Evolutionary conservation across 208 protist species (phyloP), one percentile per base, ranked within the genome.

Genomic region (Kentomonas sorsogonicus): DNA sequence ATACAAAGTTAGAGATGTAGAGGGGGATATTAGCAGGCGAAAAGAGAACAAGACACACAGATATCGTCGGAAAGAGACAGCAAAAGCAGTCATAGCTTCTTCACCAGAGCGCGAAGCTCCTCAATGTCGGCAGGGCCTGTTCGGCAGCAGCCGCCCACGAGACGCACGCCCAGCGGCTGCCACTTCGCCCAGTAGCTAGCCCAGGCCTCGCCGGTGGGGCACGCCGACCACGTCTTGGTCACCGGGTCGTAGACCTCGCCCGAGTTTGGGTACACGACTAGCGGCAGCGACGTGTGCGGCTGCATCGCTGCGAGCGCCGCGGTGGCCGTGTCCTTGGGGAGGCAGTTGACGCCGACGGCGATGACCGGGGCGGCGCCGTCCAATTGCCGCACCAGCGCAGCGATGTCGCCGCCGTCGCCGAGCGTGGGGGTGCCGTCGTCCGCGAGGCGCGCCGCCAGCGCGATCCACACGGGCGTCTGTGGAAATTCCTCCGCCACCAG

Each of bases 221-320:
- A 29, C 18, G 29, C 29, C 31, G 44, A 29, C 74, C 73, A 85
- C 38, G 41, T 64, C 54, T 73, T 84, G 3, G 46, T 65, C 0
- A 23, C 20, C 2, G 60, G 25, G 51, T 85, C 54, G 69, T 81
- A 89, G 5, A 40, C 30, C 53, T 79, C 77, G 2, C 75, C 72
- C 4, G 74, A 65, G 66, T 89, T 89, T 25, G 77, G 66, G 65
- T 89, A 89, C 23, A 69, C 74, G 2, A 85, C 65, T 16, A 89
- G 51, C 5, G 81, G 77, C 50, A 80, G 82, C n/a, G 40, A 53
- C 10, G 74, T 81, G 13, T 70, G 27, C 7, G 52, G 55, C 20
- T 61, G 47, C 40, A 89, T 27, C 26, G 58, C 46, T 7, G 33
- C 48, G 30, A 89, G 53, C 6, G 48, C 59, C 0, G 30, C 43